Conservation (phyloP, 2,329 filamentous ascomycete genomes). For the Colletotrichum australisinense region DNA sequence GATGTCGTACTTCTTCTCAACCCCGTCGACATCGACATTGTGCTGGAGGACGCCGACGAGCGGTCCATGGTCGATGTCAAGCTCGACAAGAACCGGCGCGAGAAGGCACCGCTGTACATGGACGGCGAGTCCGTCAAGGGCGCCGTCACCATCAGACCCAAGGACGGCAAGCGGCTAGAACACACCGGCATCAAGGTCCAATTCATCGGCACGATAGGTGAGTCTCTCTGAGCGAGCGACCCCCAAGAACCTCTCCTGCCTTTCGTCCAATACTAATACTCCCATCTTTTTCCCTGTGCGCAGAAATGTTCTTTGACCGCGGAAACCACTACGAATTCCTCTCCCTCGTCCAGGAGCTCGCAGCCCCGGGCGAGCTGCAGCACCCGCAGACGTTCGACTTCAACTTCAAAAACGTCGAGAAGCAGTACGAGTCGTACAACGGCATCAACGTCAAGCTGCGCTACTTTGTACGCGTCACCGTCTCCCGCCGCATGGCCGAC, state of each 20-base stretch:
- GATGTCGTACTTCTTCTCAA: conserved; percentile 99
- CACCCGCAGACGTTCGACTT: conserved; percentile 99
- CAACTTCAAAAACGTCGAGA: conserved; percentile 99
- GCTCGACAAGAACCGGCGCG: conserved; percentile 96
- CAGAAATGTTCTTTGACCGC: conserved; percentile 99
- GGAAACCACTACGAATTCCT: conserved; percentile 99
- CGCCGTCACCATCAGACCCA: conserved; percentile 92
- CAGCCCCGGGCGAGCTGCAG: conserved; percentile 95
- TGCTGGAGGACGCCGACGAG: conserved; percentile 94
- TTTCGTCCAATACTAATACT: no score
- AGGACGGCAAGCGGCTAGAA: conserved; percentile 97
- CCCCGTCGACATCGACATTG: conserved; percentile 98
- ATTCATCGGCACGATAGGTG: conserved; percentile 98
- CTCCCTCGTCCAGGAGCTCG: conserved; percentile 94
- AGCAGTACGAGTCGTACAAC: conserved; percentile 99
- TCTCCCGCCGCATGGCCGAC: conserved; percentile 96
- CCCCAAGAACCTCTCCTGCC: no score
- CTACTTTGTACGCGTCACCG: conserved; percentile 97
- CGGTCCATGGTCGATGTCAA: conserved; percentile 97
- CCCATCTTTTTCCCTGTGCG: neutral
- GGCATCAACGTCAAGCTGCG: conserved; percentile 99
- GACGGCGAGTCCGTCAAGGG: conserved; percentile 99
- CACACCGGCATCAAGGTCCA: conserved; percentile 99
- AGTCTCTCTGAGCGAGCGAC: neutral
- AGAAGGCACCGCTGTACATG: conserved; percentile 97